Percentiles rank a stretch among this genome's conserved stretches.
Conservation (phyloP, 2,329 filamentous ascomycete species). For the Exophiala sp. region DNA sequence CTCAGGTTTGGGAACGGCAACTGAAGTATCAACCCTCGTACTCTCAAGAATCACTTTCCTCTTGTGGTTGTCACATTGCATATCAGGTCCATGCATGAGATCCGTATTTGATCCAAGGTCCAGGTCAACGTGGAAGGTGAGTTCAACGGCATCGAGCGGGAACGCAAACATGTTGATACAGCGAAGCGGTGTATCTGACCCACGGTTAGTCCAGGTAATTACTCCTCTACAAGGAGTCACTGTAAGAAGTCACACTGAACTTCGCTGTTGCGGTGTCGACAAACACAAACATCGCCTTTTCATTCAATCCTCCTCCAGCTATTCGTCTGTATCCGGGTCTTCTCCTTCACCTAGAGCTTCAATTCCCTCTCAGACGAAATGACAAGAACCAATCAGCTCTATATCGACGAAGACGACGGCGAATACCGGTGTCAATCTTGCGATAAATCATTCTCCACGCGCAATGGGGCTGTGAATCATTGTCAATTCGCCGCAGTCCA, state of each 20-base stretch:
- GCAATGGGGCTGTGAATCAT: constrained; percentile 10
- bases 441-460: constrained; percentile 11
- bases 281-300: background rate
- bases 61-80: no score
- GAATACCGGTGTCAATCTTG: constrained; percentile 10
- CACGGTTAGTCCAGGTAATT: background rate
- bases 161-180: no score
- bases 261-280: no score
- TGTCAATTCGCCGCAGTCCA: constrained; percentile 14
- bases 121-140: no score
- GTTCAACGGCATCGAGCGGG: no score
- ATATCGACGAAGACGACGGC: background rate
- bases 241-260: no score
- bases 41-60: no score
- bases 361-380: background rate
- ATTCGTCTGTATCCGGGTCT: background rate
- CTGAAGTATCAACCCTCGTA: no score
- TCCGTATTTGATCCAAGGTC: no score
- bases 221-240: background rate
- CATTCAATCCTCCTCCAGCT: background rate
- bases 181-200: background rate
- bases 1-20: no score
- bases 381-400: constrained; percentile 10
- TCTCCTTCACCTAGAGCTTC: background rate
- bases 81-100: no score